phyloP scores from a whole-genome alignment of 2,329 filamentous ascomycete species.

The Fusarium chlamydosporum region DNA sequence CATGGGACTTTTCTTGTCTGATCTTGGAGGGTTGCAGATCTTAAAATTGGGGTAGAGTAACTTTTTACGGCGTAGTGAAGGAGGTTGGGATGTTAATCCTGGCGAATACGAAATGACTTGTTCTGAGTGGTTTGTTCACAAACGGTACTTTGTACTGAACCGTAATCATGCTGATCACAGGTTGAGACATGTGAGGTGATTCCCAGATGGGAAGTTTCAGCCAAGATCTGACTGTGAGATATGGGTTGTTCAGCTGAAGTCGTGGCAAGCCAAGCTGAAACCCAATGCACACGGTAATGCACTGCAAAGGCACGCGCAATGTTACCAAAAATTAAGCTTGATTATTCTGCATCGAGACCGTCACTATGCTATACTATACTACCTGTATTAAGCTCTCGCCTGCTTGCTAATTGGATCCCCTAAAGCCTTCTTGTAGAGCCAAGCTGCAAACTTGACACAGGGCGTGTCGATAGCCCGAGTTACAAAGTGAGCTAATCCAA shows the following conservation, averaged over 20 bases:
- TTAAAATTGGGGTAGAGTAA: conserved; percentile 19
- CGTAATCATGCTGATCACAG: not conserved
- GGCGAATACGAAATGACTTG: conserved; percentile 17
- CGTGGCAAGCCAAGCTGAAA: not conserved
- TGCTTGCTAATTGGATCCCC: conserved; percentile 36
- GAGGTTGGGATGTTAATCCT: conserved; percentile 9
- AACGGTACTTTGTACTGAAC: not conserved
- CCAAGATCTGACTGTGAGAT: not conserved
- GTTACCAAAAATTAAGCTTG: conserved; percentile 32
- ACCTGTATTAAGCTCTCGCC: conserved; percentile 24
- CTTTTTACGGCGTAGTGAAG: not conserved
- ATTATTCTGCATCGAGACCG: conserved; percentile 12
- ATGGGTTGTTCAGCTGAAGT: not conserved
- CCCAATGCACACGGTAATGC: conserved; percentile 1
- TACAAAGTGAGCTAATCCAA: conserved; percentile 70
- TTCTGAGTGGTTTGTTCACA: not conserved
- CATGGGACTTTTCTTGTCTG: conserved; percentile 30
- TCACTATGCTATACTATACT: conserved; percentile 5
- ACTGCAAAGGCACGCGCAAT: conserved; percentile 7
- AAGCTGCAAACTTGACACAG: conserved; percentile 68
- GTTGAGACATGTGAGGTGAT: conserved; percentile 10
- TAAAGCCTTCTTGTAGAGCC: conserved; percentile 67
- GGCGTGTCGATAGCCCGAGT: conserved; percentile 72
- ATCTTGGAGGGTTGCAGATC: conserved; percentile 34
- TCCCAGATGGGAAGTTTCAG: not conserved